Conservation (phyloP, 345 rosid species). For the Lumnitzera littorea region DNA sequence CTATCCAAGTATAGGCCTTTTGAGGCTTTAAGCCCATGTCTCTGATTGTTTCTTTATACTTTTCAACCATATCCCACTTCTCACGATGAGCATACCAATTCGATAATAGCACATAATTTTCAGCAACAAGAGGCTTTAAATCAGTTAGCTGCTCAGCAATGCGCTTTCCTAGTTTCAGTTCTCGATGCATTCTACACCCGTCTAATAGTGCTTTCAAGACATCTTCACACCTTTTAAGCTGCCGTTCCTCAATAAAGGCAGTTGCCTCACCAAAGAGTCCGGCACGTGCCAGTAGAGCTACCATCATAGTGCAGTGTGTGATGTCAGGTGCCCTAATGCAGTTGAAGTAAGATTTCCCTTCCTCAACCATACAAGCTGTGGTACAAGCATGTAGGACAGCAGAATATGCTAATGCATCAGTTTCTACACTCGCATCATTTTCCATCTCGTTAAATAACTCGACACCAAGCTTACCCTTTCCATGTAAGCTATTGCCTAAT, state of each 20-base stretch:
- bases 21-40: slow-evolving; percentile 44
- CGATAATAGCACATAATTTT: slow-evolving; percentile 34
- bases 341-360: slow-evolving; percentile 34
- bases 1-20: slow-evolving; percentile 49
- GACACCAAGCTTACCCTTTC: slow-evolving; percentile 37
- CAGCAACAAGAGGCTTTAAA: slow-evolving; percentile 43
- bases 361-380: slow-evolving; percentile 29
- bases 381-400: slow-evolving; percentile 42
- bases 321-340: slow-evolving; percentile 25
- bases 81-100: slow-evolving; percentile 30
- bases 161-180: slow-evolving; percentile 24
- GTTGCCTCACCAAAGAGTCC: slow-evolving; percentile 36
- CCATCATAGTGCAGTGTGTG: slow-evolving; percentile 33
- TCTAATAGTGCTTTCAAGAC: slow-evolving; percentile 35
- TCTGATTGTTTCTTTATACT: slow-evolving; percentile 20
- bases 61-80: slow-evolving; percentile 30
- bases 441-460: slow-evolving; percentile 28
- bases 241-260: slow-evolving; percentile 26
- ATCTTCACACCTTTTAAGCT: slow-evolving; percentile 24
- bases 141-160: slow-evolving; percentile 34
- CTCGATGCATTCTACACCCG: slow-evolving; percentile 40
- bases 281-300: slow-evolving; percentile 32
- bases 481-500: slow-evolving; percentile 38
- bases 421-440: slow-evolving; percentile 16
- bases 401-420: slow-evolving; percentile 27